phyloP scores from a whole-genome alignment of 2,329 filamentous ascomycete species.

The Metarhizium rileyi region DNA sequence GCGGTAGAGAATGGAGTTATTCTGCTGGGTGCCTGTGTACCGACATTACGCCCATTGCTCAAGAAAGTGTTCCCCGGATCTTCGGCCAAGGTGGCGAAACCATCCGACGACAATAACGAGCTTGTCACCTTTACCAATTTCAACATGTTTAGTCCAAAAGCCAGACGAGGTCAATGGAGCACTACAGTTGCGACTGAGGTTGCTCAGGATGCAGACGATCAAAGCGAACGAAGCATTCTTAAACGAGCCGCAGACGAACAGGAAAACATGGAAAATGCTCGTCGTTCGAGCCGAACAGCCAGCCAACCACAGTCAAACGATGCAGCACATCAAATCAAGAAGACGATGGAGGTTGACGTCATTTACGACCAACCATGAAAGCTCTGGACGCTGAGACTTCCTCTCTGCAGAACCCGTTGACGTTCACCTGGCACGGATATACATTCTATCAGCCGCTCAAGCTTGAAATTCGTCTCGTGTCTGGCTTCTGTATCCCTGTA shows the following conservation, averaged over 20 bases:
- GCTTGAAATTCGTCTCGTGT: no score
- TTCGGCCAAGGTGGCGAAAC: not conserved
- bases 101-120: not conserved
- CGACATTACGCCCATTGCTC: slow-evolving; percentile 5
- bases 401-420: not conserved
- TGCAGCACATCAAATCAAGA: slow-evolving; percentile 2
- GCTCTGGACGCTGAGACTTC: not conserved
- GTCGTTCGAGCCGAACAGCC: not conserved
- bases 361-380: slow-evolving; percentile 1
- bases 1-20: slow-evolving; percentile 7
- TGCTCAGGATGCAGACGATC: not conserved
- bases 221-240: slow-evolving; percentile 5
- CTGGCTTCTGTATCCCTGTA: no score
- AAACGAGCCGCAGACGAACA: not conserved
- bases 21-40: slow-evolving; percentile 5
- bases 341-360: slow-evolving; percentile 5
- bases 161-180: slow-evolving; percentile 4
- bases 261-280: slow-evolving; percentile 3
- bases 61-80: slow-evolving; percentile 5
- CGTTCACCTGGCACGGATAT: not conserved
- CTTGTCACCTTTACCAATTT: slow-evolving; percentile 8
- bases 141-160: slow-evolving; percentile 2
- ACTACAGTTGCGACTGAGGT: slow-evolving; percentile 5
- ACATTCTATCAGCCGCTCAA: no score
- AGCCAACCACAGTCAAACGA: not conserved